phyloP scores from a whole-genome alignment of 2,329 filamentous ascomycete genomes.

The Fusarium ramigenum region DNA sequence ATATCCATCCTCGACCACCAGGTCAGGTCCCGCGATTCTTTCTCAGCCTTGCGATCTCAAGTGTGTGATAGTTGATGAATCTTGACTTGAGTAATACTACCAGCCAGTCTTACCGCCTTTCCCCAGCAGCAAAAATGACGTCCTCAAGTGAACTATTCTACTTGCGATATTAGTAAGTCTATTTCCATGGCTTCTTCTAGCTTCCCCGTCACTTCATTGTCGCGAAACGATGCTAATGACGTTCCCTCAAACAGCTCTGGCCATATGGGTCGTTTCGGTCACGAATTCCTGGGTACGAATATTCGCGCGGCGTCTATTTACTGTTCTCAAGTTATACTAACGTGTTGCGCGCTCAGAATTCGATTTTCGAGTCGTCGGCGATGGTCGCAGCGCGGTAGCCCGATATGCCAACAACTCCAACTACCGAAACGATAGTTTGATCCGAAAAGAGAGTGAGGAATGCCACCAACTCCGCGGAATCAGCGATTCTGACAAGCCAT shows the following conservation, averaged over 20 bases:
- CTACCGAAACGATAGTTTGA: constrained; percentile 97
- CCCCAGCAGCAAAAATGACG: constrained; percentile 61
- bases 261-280: constrained; percentile 95
- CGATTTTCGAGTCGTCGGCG: constrained; percentile 91
- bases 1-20: constrained; percentile 5
- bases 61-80: constrained; percentile 7
- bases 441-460: constrained; percentile 97
- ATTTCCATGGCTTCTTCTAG: background rate
- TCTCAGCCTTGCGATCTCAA: constrained; percentile 39
- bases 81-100: background rate
- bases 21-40: constrained; percentile 36
- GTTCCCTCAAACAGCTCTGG: constrained; percentile 74
- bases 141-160: constrained; percentile 86
- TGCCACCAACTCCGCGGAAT: background rate
- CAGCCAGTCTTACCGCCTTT: background rate
- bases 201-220: background rate
- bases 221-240: constrained; percentile 15
- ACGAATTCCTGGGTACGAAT: constrained; percentile 88
- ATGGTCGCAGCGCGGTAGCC: constrained; percentile 91
- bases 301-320: background rate
- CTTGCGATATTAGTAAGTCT: constrained; percentile 90
- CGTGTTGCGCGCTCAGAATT: constrained; percentile 74
- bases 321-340: constrained; percentile 1
- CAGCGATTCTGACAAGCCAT: constrained; percentile 25
- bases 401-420: constrained; percentile 99